These are phyloP conservation scores for Colletotrichum agaves DNA, from an alignment of 2,329 filamentous ascomycete genomes.

Conservation along the genomic window DNA sequence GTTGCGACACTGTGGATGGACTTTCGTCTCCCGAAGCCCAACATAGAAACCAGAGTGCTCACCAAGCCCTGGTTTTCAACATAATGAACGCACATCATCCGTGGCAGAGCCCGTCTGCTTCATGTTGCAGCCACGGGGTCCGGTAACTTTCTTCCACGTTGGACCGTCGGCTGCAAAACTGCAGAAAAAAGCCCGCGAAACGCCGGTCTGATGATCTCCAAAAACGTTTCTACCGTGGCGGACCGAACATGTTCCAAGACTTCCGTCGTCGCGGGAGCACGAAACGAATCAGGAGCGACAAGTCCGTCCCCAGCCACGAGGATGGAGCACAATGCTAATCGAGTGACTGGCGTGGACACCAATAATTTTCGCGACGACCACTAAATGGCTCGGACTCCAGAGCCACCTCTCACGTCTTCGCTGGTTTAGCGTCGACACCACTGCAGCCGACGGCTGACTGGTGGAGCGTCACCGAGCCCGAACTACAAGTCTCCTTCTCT, in stretches of 20 bases:
- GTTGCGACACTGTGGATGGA: slow-evolving; percentile 26
- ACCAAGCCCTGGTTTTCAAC: not conserved
- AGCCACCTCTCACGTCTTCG: slow-evolving; percentile 5
- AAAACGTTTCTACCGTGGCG: not conserved
- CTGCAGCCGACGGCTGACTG: slow-evolving; percentile 27
- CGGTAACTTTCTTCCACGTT: not conserved
- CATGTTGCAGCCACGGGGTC: slow-evolving; percentile 3
- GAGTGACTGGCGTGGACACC: slow-evolving; percentile 17
- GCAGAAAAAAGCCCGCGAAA: not conserved
- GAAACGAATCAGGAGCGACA: slow-evolving; percentile 12
- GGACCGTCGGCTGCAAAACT: slow-evolving; percentile 5
- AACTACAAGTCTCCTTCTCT: slow-evolving; percentile 20
- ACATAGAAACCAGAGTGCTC: not conserved
- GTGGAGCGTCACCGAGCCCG: slow-evolving; percentile 28
- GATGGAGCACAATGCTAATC: slow-evolving; percentile 19
- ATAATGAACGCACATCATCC: not conserved
- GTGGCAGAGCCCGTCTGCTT: slow-evolving; percentile 7
- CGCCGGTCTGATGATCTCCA: not conserved
- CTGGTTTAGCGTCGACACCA: slow-evolving; percentile 24
- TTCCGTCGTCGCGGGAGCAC: slow-evolving; percentile 10
- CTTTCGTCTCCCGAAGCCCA: slow-evolving; percentile 14
- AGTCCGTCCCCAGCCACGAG: slow-evolving; percentile 22
- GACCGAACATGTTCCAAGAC: not conserved
- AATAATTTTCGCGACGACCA: slow-evolving; percentile 11
- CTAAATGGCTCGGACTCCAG: not conserved